Base-by-base conservation (phyloP, 225 moss, liverwort and hornwort species). In the Bryum argenteum region DNA sequence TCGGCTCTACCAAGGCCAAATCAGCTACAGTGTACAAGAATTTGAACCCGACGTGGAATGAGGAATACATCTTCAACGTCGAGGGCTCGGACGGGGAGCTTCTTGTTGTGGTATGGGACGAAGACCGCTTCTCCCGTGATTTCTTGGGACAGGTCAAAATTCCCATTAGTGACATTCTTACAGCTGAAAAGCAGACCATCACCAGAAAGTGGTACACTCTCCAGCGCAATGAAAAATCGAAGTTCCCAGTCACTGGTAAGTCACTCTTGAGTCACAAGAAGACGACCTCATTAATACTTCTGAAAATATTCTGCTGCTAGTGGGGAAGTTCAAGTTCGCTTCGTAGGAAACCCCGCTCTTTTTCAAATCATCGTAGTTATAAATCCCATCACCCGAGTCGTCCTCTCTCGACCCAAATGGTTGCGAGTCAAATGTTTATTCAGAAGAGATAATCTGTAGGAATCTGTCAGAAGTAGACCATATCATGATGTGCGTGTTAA, bases 41-140 rank as follows among this genome's bases (percentile, higher is more conserved):
- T 76, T 74, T 96, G 75, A 91, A 85, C 48, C 93, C 93, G 37
- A 48, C 76, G 44, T 96, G 96, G 96, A 74, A 93, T 10, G 96
- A 96, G 76, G 96, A 96, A 40, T 96, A 93, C 61, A 81, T 91
- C 73, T 96, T 96, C 69, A 96, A 89, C 65, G 91, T 96, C 15
- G 80, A 84, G n/a, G 79, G 73, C 38, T 67, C 87, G 53, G 83
- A 89, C 42, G 90, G 90, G 22, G 91, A 96, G 77, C 89, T 96
- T 8, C 60, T 83, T 19, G 75, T 96, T 2, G 78, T 85, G n/a
- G 83, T 93, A 8, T 96, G 96, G 96, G 93, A 93, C 52, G 85
- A 91, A 61, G 96, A 96, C 54, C 80, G 81, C 37, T 93, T 96
- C 67, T 67, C 75, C 7, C 58, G 78, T 40, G 89, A 96, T 65